Evolutionary conservation across 1,284 basidiomycete genomes (phyloP).

Genomic region (Ustilago esculenta): DNA sequence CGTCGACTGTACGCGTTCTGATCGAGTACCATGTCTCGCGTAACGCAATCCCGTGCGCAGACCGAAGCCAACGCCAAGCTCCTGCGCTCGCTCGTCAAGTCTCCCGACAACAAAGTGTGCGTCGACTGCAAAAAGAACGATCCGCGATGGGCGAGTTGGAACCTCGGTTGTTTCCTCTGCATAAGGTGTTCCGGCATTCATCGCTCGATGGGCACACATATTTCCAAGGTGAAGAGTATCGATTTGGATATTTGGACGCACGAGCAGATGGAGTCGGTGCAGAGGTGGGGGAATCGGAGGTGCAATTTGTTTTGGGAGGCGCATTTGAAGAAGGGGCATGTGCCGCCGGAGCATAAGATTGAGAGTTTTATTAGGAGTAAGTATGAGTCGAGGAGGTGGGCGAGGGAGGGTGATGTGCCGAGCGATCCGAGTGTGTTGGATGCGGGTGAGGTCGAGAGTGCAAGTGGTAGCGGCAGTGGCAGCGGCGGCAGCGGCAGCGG

Average conservation of each 20-base stretch:
- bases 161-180: constrained; percentile 91
- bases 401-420: constrained; percentile 84
- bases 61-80: constrained; percentile 63
- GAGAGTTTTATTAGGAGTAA: constrained; percentile 97
- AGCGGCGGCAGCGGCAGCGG: constrained; percentile 3
- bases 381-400: constrained; percentile 93
- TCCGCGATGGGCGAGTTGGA: constrained; percentile 98
- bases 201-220: constrained; percentile 94
- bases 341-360: constrained; percentile 97
- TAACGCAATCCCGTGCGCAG: constrained; percentile 62
- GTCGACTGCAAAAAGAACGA: constrained; percentile 71
- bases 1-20: no score
- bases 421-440: constrained; percentile 83
- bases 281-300: constrained; percentile 91
- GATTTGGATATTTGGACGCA: constrained; percentile 98
- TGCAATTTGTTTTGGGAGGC: constrained; percentile 98
- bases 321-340: constrained; percentile 89
- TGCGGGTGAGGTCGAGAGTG: no score
- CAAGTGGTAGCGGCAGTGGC: no score
- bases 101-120: constrained; percentile 90
- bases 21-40: constrained; percentile 63
- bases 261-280: constrained; percentile 83
- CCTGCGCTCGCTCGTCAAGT: constrained; percentile 65
- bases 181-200: constrained; percentile 99
- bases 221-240: constrained; percentile 82